Evolutionary conservation across 169 alveolate species (phyloP).

Genomic region (Plasmodium cynomolgi): DNA sequence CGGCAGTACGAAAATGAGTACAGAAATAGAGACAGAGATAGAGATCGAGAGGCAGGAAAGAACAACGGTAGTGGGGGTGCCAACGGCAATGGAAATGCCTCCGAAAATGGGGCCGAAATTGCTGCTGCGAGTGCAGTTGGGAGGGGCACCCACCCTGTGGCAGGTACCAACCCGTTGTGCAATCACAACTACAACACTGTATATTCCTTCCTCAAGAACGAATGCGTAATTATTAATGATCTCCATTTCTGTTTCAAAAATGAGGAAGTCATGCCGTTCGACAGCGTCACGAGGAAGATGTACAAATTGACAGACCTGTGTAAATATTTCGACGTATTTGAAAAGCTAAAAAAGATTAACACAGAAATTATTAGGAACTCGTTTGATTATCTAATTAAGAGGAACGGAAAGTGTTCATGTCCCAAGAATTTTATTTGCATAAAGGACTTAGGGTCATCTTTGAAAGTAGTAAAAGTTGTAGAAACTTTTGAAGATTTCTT

Average conservation of each 20-base stretch:
- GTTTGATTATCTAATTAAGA: constrained; percentile 36
- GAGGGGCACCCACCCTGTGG: neutral
- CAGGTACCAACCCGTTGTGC: neutral
- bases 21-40: neutral
- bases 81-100: neutral
- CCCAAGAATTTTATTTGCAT: constrained; percentile 39
- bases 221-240: constrained; percentile 39
- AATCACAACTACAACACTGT: constrained; percentile 1
- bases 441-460: constrained; percentile 45
- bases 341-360: constrained; percentile 31
- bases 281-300: constrained; percentile 23
- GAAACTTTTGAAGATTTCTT: constrained; percentile 38
- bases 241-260: constrained; percentile 10
- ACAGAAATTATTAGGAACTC: constrained; percentile 51
- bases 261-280: constrained; percentile 43
- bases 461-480: constrained; percentile 18
- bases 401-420: constrained; percentile 42
- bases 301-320: constrained; percentile 55
- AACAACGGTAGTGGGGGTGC: neutral
- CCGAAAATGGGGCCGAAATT: neutral
- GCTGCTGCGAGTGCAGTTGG: neutral
- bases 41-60: neutral
- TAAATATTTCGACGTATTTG: constrained; percentile 58
- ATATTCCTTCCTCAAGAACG: constrained; percentile 24
- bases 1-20: neutral